A percentile compares a stretch with the other conserved stretches of the same genome.
These are phyloP conservation scores for Malus hybrid DNA, from an alignment of 331 rosid genomes.

Conservation along the genomic window DNA sequence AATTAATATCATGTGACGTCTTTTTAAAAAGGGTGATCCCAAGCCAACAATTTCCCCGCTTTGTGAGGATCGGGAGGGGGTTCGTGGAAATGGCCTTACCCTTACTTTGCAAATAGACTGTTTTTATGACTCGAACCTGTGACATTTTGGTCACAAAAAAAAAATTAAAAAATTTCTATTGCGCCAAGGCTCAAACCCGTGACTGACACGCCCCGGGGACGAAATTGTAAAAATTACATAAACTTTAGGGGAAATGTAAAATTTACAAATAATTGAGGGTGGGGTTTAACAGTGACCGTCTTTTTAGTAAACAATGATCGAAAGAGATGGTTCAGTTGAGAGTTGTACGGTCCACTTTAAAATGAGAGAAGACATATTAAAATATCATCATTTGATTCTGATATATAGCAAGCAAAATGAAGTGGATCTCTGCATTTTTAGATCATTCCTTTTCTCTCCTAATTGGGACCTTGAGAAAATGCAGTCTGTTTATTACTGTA, in stretches of 20 bases:
- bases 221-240: too few species aligned
- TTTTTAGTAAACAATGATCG: too few species aligned
- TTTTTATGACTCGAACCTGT: rapidly evolving
- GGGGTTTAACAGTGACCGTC: too few species aligned
- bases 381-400: background rate
- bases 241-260: too few species aligned
- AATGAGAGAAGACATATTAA: background rate
- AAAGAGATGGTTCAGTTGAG: background rate
- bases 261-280: too few species aligned
- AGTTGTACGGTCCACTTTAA: constrained; percentile 7
- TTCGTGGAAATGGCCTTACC: too few species aligned
- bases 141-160: too few species aligned
- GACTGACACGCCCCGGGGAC: too few species aligned
- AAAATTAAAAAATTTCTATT: rapidly evolving
- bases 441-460: background rate
- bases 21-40: too few species aligned
- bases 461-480: background rate
- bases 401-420: background rate
- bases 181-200: background rate
- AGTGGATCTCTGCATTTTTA: background rate
- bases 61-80: too few species aligned
- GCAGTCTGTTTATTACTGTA: background rate
- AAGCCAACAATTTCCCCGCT: too few species aligned
- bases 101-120: rapidly evolving
- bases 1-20: background rate